Percentiles rank a stretch among this genome's conserved stretches.
Conservation (phyloP, 805 yeast genomes). For the Yamadazyma phyllophila region DNA sequence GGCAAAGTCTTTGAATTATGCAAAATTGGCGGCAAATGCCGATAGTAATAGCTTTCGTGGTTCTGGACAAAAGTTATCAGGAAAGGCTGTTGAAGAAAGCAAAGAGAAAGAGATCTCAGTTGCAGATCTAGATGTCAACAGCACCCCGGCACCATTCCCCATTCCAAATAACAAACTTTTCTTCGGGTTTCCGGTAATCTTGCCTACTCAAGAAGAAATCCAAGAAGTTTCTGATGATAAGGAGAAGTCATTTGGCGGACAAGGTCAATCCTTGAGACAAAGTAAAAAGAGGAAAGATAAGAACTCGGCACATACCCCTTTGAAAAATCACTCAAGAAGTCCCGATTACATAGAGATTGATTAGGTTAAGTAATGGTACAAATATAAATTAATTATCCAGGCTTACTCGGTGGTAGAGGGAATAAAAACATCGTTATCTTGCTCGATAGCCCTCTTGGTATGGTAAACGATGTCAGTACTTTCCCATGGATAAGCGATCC, state of each 20-base stretch:
- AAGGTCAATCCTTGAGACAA: conserved; percentile 74
- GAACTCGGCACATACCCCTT: conserved; percentile 45
- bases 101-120: conserved; percentile 28
- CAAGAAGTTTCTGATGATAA: conserved; percentile 28
- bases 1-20: conserved; percentile 72
- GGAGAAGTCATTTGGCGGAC: conserved; percentile 51
- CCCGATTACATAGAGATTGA: conserved; percentile 85
- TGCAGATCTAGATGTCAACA: conserved; percentile 49
- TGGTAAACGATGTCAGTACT: conserved; percentile 71
- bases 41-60: conserved; percentile 47
- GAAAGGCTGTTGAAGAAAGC: conserved; percentile 39
- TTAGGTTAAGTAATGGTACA: conserved; percentile 22
- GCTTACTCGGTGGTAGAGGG: conserved; percentile 23
- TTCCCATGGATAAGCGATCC: conserved; percentile 92
- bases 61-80: conserved; percentile 69
- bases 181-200: conserved; percentile 83
- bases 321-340: conserved; percentile 62
- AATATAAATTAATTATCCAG: conserved; percentile 1
- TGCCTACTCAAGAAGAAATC: conserved; percentile 32
- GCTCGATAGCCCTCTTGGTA: conserved; percentile 67
- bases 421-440: conserved; percentile 63
- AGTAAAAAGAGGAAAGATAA: conserved; percentile 67
- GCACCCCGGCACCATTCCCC: conserved; percentile 67
- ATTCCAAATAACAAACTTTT: conserved; percentile 86
- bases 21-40: conserved; percentile 47